phyloP scores from a whole-genome alignment of 225 moss, liverwort and hornwort genomes.

The Marchantia paleacea region DNA sequence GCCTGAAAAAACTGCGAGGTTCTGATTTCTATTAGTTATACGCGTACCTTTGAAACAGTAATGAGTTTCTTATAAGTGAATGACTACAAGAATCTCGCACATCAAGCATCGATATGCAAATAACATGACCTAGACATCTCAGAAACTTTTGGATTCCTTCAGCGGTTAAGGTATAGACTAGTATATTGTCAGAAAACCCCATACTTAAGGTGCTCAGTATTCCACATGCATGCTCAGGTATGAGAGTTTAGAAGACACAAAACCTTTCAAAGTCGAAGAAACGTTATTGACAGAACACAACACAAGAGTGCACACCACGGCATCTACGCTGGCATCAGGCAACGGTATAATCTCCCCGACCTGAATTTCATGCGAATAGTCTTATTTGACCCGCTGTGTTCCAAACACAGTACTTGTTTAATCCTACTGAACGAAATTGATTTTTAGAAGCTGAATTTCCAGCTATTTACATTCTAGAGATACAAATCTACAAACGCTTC shows the following conservation, averaged over 20 bases:
- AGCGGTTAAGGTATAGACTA: too few relatives aligned
- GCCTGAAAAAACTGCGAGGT: too few relatives aligned
- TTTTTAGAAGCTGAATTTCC: neutral
- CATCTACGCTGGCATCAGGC: conserved; percentile 67
- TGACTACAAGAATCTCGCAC: too few relatives aligned
- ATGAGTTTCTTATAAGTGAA: too few relatives aligned
- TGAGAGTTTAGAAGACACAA: neutral
- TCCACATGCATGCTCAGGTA: neutral
- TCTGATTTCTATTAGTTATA: too few relatives aligned
- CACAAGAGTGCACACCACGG: conserved; percentile 80
- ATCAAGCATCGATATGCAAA: too few relatives aligned
- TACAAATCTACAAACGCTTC: too few relatives aligned
- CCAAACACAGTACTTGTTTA: neutral
- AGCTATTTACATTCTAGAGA: neutral
- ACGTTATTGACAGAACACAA: conserved; percentile 85
- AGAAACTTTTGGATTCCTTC: too few relatives aligned
- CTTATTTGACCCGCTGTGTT: neutral
- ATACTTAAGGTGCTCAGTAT: too few relatives aligned
- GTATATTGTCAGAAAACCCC: too few relatives aligned
- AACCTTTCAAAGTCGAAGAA: conserved; percentile 68
- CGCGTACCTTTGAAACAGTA: too few relatives aligned
- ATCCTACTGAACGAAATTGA: neutral
- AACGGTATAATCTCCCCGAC: conserved; percentile 85
- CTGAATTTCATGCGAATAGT: conserved; percentile 29
- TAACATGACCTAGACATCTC: too few relatives aligned